A percentile compares a stretch with the other conserved stretches of the same genome.
Evolutionary conservation across 2,329 filamentous ascomycete species (phyloP).

Genomic region (Parafenestella ontariensis): DNA sequence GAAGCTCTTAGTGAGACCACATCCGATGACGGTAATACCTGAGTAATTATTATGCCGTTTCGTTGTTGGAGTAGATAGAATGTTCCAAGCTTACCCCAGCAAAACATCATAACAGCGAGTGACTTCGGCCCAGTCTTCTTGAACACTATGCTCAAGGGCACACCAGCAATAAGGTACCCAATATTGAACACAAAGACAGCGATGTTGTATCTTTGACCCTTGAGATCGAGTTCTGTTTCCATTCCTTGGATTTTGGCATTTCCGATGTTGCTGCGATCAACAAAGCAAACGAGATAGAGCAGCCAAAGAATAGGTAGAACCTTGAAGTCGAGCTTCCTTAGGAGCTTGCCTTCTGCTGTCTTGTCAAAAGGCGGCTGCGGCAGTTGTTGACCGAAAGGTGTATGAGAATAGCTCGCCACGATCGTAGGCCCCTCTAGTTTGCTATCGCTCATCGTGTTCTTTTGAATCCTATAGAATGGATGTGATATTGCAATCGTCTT

Average conservation of each 20-base stretch:
- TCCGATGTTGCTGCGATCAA: constrained; percentile 30
- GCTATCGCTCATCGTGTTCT: too few relatives aligned
- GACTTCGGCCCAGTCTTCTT: constrained; percentile 33
- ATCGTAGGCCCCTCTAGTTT: too few relatives aligned
- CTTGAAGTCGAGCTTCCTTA: too few relatives aligned
- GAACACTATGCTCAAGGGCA: constrained; percentile 35
- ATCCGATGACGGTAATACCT: constrained; percentile 33
- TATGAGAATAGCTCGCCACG: too few relatives aligned
- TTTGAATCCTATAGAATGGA: too few relatives aligned
- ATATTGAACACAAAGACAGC: constrained; percentile 43
- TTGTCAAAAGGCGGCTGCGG: too few relatives aligned
- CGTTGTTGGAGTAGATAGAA: too few relatives aligned
- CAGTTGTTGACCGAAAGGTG: too few relatives aligned
- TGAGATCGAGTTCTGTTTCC: constrained; percentile 40
- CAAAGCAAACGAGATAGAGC: constrained; percentile 29
- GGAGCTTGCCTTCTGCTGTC: too few relatives aligned
- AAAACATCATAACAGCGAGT: constrained; percentile 33
- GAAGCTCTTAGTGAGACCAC: constrained; percentile 23
- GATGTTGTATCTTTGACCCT: constrained; percentile 41
- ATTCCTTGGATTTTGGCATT: constrained; percentile 41
- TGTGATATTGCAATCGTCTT: too few relatives aligned
- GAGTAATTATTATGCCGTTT: too few relatives aligned
- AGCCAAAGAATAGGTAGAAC: constrained; percentile 33
- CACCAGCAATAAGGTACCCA: constrained; percentile 38
- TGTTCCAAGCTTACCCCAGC: constrained; percentile 19